Evolutionary conservation across 2,329 filamentous ascomycete genomes (phyloP), one percentile per base, ranked within the genome.

Genomic region (Ceratocystiopsis brevicomis): DNA sequence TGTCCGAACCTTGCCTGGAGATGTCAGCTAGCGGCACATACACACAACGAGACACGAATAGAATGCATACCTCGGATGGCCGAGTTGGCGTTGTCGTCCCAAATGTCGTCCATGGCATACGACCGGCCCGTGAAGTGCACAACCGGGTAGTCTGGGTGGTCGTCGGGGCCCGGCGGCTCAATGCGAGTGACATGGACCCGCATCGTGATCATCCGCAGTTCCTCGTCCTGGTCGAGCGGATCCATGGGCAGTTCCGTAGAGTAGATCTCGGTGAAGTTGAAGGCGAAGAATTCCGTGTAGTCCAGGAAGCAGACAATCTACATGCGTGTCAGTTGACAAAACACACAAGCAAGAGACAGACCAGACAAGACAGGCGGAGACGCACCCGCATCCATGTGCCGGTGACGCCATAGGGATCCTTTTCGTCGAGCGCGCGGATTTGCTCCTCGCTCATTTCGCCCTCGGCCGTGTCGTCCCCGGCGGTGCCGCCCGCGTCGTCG

Each of bases 331-430:
- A 21, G 25, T 17, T 12, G 25, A 9, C 2, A 9, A 43, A 16
- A 10, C 25, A 21, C 21, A 30, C 6, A 10, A 10, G 25, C 25
- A 8, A 30, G 10, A 11, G 13, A 34, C 3, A 15, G 13, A 15
- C 4, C 4, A 21, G 6, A 21, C 4, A 21, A 21, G 19, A 4
- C 19, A 21, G 6, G 33, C n/a, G 33, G 33, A 6, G 21, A 57
- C 65, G 46, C 50, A 81, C 74, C 35, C 81, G 66, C 53, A 80
- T 67, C 78, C 79, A 88, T 9, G 71, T 75, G 1, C 82, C 82
- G 0, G 71, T 71, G 5, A 86, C 64, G 38, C 71, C 74, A 52
- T 82, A 88, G 0, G 81, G 81, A 54, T 87, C 81, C 43, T 65
- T 57, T 10, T 64, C 57, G 25, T 73, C 68, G 16, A 77, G 53